Base-by-base conservation (phyloP, 306 rosid species). In the Cicer bijugum region DNA sequence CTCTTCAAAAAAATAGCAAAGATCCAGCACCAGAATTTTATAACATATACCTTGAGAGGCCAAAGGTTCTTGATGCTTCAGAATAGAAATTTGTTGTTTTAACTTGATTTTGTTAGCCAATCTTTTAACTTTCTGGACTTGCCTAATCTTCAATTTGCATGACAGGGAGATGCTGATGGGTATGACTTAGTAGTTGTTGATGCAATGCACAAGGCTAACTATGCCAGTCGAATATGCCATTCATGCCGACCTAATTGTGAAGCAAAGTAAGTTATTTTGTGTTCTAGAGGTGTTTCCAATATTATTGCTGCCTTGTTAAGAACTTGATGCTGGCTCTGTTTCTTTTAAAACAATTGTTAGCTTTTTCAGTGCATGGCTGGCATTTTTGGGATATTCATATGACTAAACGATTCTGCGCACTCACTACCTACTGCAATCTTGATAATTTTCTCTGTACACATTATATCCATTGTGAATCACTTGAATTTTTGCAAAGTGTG, bases 11-110 rank as follows among this genome's bases (percentile, higher is more conserved):
- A 84, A 83, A 90, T 76, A 90, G 87, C 75, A 86, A 82, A 77
- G 99, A 95, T 69, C 97, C 97, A 9, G 99, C 99, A 59, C 99
- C 99, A 47, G 99, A 95, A 71, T 95, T 95, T 82, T 95, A 95
- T 84, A 95, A 95, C 82, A 95, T 95, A 58, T 90, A 95, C 81
- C 94, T 95, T 11, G 99, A 95, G 82, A 85, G 99, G 84, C 99
- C 99, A 65, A 91, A 92, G 99, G 99, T 95, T 74, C 76, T 28
- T 23, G 58, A 70, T 43, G 50, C 52, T 82, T 85, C 57, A 60
- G 9, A 75, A 35, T 53, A 75, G 20, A 23, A 70, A 11, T 75
- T 75, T 75, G 67, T 16, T 68, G 17, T 58, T 76, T 68, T 62
- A 65, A 19, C 72, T 51, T 75, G 48, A 50, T 77, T 9, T 69